phyloP scores from a whole-genome alignment of 305 asterid species.

The Withania somnifera region DNA sequence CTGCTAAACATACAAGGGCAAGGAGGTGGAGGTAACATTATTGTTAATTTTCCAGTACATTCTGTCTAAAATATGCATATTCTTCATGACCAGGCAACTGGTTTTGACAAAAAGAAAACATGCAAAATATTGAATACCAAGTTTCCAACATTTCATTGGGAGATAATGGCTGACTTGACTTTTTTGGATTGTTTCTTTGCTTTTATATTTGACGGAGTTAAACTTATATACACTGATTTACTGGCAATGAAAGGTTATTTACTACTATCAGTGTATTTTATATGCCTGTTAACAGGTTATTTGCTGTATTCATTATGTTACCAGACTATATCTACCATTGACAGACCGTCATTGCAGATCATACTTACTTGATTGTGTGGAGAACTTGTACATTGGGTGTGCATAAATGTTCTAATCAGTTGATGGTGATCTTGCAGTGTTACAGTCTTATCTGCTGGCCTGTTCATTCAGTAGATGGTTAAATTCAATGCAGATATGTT shows the following conservation, averaged over 20 bases:
- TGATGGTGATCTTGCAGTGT: background rate
- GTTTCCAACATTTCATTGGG: background rate
- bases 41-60: background rate
- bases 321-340: background rate
- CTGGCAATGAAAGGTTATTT: background rate
- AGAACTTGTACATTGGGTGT: background rate
- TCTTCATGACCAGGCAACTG: background rate
- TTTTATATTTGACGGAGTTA: background rate
- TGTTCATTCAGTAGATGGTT: background rate
- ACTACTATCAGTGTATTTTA: background rate
- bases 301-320: background rate
- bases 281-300: background rate
- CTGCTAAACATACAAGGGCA: background rate
- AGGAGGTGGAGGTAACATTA: background rate
- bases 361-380: background rate
- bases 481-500: background rate
- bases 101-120: background rate
- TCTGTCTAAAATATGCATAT: background rate
- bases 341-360: background rate
- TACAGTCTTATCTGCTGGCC: background rate
- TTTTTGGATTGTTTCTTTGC: background rate
- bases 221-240: background rate
- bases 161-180: background rate
- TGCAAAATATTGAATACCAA: background rate
- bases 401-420: background rate